Conservation (phyloP, 1,284 basidiomycete species). For the Malassezia nana region DNA sequence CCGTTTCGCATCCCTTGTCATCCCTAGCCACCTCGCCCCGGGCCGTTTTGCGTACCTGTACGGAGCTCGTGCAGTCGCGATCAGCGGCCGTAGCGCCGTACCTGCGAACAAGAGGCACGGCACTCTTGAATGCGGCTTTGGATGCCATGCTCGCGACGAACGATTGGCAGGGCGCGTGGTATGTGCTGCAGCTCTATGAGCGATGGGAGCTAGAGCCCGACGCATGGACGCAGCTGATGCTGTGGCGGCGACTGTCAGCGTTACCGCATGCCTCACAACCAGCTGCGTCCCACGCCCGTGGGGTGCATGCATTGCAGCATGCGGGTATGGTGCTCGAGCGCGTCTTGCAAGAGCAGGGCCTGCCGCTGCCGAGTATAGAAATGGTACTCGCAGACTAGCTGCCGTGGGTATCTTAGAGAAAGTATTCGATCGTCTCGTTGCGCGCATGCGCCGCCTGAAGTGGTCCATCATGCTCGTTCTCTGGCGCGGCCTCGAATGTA, state of each 20-base stretch:
- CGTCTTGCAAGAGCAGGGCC: background rate
- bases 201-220: background rate
- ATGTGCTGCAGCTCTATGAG: background rate
- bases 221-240: background rate
- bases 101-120: background rate
- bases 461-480: slow-evolving; percentile 63
- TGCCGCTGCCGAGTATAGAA: background rate
- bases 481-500: slow-evolving; percentile 94
- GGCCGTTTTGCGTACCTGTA: background rate
- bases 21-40: background rate
- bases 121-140: slow-evolving; percentile 8
- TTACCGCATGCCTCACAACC: background rate
- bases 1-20: background rate
- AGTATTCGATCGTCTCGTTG: slow-evolving; percentile 37
- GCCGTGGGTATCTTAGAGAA: slow-evolving; percentile 22
- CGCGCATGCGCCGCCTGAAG: slow-evolving; percentile 27
- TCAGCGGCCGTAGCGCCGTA: background rate
- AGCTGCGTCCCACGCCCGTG: background rate
- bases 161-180: slow-evolving; percentile 6
- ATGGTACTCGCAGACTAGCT: background rate
- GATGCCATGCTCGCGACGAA: background rate
- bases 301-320: background rate
- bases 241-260: slow-evolving; percentile 7
- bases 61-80: background rate
- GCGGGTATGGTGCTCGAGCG: background rate